phyloP scores from a whole-genome alignment of 2,329 filamentous ascomycete species.

The Colletotrichum filicis region DNA sequence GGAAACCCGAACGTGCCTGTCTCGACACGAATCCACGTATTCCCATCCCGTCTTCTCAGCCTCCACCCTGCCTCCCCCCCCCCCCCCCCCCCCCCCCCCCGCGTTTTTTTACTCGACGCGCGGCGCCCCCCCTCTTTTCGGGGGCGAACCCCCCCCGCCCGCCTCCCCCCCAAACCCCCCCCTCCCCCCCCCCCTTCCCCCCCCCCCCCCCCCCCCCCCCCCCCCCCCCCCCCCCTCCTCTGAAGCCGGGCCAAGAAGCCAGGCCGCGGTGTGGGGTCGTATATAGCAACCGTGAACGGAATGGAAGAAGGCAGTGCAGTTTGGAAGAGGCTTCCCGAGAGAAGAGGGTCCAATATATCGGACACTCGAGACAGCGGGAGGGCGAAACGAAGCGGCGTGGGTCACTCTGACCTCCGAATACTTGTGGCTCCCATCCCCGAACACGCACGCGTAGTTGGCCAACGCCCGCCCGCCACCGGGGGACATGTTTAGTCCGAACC shows the following conservation, averaged over 20 bases:
- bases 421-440: background rate
- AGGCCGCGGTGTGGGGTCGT: background rate
- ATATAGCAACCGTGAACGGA: background rate
- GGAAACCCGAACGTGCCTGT: background rate
- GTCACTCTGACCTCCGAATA: background rate
- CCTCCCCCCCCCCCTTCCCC: too few species aligned
- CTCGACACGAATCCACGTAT: background rate
- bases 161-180: too few species aligned
- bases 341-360: conserved; percentile 15
- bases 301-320: background rate
- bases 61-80: background rate
- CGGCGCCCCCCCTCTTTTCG: too few species aligned
- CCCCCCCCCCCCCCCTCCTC: too few species aligned
- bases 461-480: background rate
- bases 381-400: conserved; percentile 24
- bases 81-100: too few species aligned
- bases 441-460: background rate
- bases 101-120: too few species aligned
- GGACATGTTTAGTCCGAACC: background rate
- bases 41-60: background rate
- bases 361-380: conserved; percentile 19
- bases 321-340: background rate
- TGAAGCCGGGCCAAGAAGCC: background rate
- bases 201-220: accelerated
- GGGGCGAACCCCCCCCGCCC: too few species aligned